These are phyloP conservation scores for Phalaenopsis aphrodite DNA, from an alignment of 106 monocot species.

Conservation along the genomic window DNA sequence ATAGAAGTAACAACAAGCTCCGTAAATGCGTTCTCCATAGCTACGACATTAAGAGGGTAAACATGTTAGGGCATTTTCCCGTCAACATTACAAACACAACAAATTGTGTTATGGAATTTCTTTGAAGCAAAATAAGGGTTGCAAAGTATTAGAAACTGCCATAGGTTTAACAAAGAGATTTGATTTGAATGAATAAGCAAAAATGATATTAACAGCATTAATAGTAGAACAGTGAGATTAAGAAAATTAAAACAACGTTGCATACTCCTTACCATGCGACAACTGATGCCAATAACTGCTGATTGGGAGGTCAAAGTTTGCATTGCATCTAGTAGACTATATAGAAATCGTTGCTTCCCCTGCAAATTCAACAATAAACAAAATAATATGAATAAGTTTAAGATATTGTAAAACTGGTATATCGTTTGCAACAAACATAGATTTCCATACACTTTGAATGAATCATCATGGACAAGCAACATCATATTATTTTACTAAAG, in stretches of 20 bases:
- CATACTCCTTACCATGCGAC: slow-evolving; percentile 58
- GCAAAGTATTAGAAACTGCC: background rate
- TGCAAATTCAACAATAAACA: slow-evolving; percentile 22
- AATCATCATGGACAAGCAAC: background rate
- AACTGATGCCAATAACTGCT: slow-evolving; percentile 82
- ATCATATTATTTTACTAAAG: background rate
- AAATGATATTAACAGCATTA: background rate
- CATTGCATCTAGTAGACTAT: slow-evolving; percentile 93
- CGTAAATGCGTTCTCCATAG: no score
- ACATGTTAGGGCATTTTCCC: no score
- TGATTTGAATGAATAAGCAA: background rate
- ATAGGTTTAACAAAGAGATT: background rate
- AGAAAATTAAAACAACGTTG: slow-evolving; percentile 5
- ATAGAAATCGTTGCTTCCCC: slow-evolving; percentile 94
- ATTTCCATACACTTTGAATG: background rate
- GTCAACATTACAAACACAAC: background rate
- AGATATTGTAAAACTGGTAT: background rate
- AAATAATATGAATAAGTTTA: background rate
- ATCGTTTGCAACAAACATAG: background rate
- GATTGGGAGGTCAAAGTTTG: slow-evolving; percentile 75
- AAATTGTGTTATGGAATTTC: background rate
- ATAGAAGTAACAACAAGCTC: background rate
- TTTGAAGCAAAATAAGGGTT: background rate
- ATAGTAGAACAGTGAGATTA: background rate
- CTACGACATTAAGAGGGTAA: no score